These are phyloP conservation scores for Cercospora zeina DNA, from an alignment of 2,329 filamentous ascomycete genomes.

Conservation along the genomic window DNA sequence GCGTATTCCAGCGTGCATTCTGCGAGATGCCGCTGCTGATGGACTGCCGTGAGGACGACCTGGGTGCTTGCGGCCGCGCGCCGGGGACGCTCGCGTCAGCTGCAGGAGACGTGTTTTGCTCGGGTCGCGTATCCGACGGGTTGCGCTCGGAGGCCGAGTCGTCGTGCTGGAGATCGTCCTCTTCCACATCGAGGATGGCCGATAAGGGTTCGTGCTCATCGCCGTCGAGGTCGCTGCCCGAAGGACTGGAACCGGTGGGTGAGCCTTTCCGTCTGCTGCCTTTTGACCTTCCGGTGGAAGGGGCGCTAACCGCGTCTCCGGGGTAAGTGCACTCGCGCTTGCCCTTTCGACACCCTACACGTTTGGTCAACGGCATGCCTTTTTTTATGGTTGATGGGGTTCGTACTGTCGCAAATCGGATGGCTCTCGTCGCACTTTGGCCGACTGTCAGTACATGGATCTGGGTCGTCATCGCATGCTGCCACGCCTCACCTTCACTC, in stretches of 20 bases:
- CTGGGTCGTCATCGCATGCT: background rate
- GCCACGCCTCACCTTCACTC: slow-evolving; percentile 65
- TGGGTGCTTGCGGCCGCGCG: slow-evolving; percentile 24
- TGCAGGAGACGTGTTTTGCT: slow-evolving; percentile 55
- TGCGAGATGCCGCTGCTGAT: slow-evolving; percentile 32
- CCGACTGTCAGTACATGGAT: slow-evolving; percentile 23
- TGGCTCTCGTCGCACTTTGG: slow-evolving; percentile 82
- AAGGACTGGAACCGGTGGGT: slow-evolving; percentile 51
- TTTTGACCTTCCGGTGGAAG: slow-evolving; percentile 49
- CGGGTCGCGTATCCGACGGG: slow-evolving; percentile 42
- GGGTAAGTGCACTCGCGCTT: slow-evolving; percentile 89
- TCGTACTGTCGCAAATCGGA: slow-evolving; percentile 76
- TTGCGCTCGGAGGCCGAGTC: slow-evolving; percentile 39
- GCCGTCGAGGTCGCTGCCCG: slow-evolving; percentile 52
- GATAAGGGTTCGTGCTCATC: slow-evolving; percentile 45
- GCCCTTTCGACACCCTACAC: slow-evolving; percentile 80
- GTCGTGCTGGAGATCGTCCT: slow-evolving; percentile 43
- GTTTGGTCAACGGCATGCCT: slow-evolving; percentile 20
- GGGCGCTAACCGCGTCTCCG: slow-evolving; percentile 59
- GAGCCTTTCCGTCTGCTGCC: slow-evolving; percentile 49
- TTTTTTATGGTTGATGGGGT: background rate
- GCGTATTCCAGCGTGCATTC: slow-evolving; percentile 35
- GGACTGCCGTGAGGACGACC: slow-evolving; percentile 30
- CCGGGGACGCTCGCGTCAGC: slow-evolving; percentile 45
- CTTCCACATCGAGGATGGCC: slow-evolving; percentile 50